phyloP scores from a whole-genome alignment of 2,329 filamentous ascomycete species.

The Periconia digitata region DNA sequence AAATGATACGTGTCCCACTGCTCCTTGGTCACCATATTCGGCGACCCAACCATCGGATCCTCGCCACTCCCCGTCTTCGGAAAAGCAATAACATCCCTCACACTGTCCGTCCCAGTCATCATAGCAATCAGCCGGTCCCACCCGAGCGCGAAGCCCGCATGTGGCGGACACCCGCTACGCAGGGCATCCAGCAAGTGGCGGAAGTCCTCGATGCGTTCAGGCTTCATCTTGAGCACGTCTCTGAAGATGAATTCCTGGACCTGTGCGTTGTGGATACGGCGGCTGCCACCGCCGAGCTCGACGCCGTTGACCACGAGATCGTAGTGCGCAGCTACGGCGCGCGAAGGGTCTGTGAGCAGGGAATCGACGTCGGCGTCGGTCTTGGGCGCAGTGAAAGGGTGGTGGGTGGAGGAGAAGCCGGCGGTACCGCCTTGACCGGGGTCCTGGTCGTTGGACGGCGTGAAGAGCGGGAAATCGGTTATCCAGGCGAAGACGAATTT shows the following conservation, averaged over 20 bases:
- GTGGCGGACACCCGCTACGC: slow-evolving; percentile 84
- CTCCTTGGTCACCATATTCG: slow-evolving; percentile 65
- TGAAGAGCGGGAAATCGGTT: slow-evolving; percentile 89
- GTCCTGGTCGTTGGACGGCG: slow-evolving; percentile 63
- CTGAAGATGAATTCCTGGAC: slow-evolving; percentile 85
- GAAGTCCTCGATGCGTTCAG: slow-evolving; percentile 76
- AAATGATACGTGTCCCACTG: slow-evolving; percentile 64
- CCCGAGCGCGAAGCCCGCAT: slow-evolving; percentile 89
- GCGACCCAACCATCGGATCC: slow-evolving; percentile 79
- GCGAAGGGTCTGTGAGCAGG: slow-evolving; percentile 70
- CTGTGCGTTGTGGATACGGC: slow-evolving; percentile 82
- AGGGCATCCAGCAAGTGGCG: slow-evolving; percentile 81
- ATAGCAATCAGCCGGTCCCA: slow-evolving; percentile 86
- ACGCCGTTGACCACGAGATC: slow-evolving; percentile 95
- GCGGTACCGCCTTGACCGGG: slow-evolving; percentile 80
- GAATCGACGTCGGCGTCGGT: slow-evolving; percentile 71
- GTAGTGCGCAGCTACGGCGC: slow-evolving; percentile 83
- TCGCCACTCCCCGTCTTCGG: slow-evolving; percentile 91
- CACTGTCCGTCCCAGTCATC: slow-evolving; percentile 73
- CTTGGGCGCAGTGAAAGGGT: slow-evolving; percentile 91
- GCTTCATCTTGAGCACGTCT: slow-evolving; percentile 77
- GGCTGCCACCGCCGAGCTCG: slow-evolving; percentile 89
- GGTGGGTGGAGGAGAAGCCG: slow-evolving; percentile 85
- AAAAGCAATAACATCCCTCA: slow-evolving; percentile 94
- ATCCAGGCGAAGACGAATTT: slow-evolving; percentile 71